A percentile compares a stretch with the other conserved stretches of the same genome.
phyloP scores from a whole-genome alignment of 2,329 filamentous ascomycete species.

The Sporothrix brunneoviolacea region DNA sequence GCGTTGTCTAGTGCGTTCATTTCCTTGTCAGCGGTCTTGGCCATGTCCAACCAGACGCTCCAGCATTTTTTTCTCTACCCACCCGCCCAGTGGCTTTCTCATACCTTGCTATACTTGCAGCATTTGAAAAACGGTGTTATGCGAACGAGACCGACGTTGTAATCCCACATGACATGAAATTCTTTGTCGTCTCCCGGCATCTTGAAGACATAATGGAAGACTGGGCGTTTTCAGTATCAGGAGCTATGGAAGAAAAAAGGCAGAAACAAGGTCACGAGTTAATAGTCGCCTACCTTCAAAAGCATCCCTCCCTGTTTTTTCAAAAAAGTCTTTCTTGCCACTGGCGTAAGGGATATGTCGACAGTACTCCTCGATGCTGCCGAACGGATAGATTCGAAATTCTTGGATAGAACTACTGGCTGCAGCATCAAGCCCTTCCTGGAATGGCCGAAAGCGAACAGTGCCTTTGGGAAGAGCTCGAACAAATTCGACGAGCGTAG shows the following conservation, averaged over 20 bases:
- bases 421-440: conserved; percentile 50
- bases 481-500: conserved; percentile 13
- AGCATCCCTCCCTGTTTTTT: conserved; percentile 78
- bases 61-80: not conserved
- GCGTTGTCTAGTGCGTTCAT: conserved; percentile 60
- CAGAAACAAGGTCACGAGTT: not conserved
- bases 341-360: conserved; percentile 90
- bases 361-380: conserved; percentile 53
- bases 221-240: conserved; percentile 34
- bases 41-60: not conserved
- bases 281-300: conserved; percentile 64
- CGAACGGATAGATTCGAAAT: conserved; percentile 61
- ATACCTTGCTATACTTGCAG: conserved; percentile 77
- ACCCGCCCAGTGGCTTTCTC: conserved; percentile 16
- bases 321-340: conserved; percentile 81
- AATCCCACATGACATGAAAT: conserved; percentile 92
- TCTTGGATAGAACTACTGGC: conserved; percentile 51
- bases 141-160: conserved; percentile 85
- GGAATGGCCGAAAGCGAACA: conserved; percentile 68
- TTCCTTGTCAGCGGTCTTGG: not conserved
- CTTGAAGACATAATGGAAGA: conserved; percentile 78
- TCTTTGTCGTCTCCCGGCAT: conserved; percentile 56
- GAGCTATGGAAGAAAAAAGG: not conserved
- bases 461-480: conserved; percentile 46
- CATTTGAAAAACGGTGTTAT: conserved; percentile 96